Percentiles rank a stretch among this genome's conserved stretches.
Conservation (phyloP, 148 eudicot species). For the Spergularia bocconei region DNA sequence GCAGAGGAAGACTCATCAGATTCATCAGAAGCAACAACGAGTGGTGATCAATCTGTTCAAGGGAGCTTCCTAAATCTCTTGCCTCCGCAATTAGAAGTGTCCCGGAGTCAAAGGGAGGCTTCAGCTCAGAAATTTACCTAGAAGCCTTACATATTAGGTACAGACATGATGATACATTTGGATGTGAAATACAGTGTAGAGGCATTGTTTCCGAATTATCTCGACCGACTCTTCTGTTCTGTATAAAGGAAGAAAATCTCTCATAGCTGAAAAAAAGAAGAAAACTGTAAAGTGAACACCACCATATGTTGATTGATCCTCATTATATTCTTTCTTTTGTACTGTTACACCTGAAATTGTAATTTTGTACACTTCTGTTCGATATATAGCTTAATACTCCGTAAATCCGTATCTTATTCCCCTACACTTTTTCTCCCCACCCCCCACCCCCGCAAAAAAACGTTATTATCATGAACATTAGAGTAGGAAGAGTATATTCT, state of each 20-base stretch:
- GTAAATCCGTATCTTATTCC: too few species aligned
- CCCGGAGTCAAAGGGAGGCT: constrained; percentile 39
- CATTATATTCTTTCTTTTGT: constrained; percentile 20
- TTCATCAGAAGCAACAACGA: constrained; percentile 47
- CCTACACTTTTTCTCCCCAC: too few species aligned
- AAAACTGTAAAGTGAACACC: constrained; percentile 28
- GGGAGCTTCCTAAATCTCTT: constrained; percentile 59
- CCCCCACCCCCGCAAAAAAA: too few species aligned
- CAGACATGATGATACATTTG: not conserved
- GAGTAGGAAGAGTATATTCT: too few species aligned
- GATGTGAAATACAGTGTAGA: constrained; percentile 5
- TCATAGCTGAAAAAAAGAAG: constrained; percentile 7
- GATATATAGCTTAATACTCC: not conserved
- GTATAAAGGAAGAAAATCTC: not conserved
- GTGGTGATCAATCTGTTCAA: constrained; percentile 38
- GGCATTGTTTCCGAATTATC: not conserved
- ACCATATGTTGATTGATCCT: constrained; percentile 17
- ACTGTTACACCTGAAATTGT: constrained; percentile 15
- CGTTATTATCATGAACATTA: too few species aligned
- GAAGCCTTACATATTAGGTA: not conserved
- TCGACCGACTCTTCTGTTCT: not conserved
- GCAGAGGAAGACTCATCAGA: constrained; percentile 82
- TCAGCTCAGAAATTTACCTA: constrained; percentile 25
- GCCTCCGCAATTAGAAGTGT: constrained; percentile 48
- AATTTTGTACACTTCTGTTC: constrained; percentile 8